Conservation (phyloP, 768 basidiomycete genomes). For the Gelatoporia subvermispora region DNA sequence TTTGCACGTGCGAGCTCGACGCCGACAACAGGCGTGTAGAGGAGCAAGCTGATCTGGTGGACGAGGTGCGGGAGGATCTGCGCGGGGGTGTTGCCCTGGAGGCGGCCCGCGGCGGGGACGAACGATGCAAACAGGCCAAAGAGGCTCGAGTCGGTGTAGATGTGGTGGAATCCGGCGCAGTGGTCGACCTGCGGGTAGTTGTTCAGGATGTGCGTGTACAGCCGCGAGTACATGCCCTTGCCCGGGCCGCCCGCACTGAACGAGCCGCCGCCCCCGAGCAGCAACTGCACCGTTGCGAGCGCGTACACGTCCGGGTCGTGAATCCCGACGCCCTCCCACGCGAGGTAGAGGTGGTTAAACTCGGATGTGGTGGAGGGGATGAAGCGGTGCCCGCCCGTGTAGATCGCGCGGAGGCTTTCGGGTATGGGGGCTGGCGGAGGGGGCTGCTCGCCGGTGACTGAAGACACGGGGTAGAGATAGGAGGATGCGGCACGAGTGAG, state of each 20-base stretch:
- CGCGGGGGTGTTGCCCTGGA: constrained; percentile 56
- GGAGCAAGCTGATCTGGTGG: constrained; percentile 79
- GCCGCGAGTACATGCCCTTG: constrained; percentile 97
- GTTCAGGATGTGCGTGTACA: constrained; percentile 95
- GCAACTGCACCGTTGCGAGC: constrained; percentile 89
- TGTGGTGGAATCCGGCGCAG: constrained; percentile 96
- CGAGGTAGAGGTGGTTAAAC: constrained; percentile 91
- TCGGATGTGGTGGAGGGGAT: constrained; percentile 58
- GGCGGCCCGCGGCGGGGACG: constrained; percentile 54
- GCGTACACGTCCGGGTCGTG: constrained; percentile 91
- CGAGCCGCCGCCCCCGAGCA: constrained; percentile 92
- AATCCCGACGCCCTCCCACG: constrained; percentile 87
- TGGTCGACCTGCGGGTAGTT: constrained; percentile 92
- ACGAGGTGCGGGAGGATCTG: constrained; percentile 82
- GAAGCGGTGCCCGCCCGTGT: constrained; percentile 82
- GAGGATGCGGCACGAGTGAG: constrained; percentile 74
- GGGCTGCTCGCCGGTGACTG: constrained; percentile 7
- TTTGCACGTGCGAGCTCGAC: constrained; percentile 81
- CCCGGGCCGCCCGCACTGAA: constrained; percentile 98
- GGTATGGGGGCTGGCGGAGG: constrained; percentile 31
- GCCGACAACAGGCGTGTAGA: constrained; percentile 62
- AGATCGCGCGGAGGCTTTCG: constrained; percentile 38
- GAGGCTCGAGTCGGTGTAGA: constrained; percentile 89
- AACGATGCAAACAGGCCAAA: constrained; percentile 91
- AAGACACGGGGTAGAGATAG: constrained; percentile 48